Conservation (phyloP, 441 rosid genomes). For the Adansonia madagascariensis region DNA sequence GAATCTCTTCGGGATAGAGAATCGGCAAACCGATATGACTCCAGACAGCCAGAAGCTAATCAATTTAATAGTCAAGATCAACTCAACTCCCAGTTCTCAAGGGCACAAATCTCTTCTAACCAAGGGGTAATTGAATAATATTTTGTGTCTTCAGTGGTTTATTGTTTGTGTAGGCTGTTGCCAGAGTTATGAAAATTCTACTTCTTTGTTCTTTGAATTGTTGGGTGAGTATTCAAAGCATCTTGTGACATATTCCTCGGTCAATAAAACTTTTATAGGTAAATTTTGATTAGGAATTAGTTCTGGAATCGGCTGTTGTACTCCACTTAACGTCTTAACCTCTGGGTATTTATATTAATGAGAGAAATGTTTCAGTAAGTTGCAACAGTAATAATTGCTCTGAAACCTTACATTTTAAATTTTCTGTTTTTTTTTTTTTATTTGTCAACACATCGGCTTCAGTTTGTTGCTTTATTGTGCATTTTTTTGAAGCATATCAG, state of each 20-base stretch:
- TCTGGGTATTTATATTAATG: no score
- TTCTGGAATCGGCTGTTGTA: neutral
- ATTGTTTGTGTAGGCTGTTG: neutral
- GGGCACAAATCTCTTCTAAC: constrained; percentile 47
- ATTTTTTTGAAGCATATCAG: no score
- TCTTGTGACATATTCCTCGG: neutral
- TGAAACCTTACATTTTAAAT: no score
- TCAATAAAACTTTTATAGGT: neutral
- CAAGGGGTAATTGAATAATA: constrained; percentile 52
- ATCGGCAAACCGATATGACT: neutral
- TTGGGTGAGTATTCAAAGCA: neutral
- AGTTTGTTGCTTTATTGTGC: no score
- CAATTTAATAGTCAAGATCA: constrained; percentile 53
- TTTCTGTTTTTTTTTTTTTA: no score
- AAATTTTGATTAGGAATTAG: neutral
- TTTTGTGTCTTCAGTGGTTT: neutral
- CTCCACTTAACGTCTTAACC: neutral
- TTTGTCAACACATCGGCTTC: no score
- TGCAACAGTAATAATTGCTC: no score
- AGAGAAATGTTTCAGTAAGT: no score
- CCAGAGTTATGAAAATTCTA: neutral
- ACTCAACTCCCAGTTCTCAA: constrained; percentile 47
- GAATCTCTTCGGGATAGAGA: constrained; percentile 64
- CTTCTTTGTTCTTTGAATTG: neutral
- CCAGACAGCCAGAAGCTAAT: constrained; percentile 24